These are phyloP conservation scores for Phylloporus sp. DNA, from an alignment of 768 basidiomycete genomes.

Conservation along the genomic window DNA sequence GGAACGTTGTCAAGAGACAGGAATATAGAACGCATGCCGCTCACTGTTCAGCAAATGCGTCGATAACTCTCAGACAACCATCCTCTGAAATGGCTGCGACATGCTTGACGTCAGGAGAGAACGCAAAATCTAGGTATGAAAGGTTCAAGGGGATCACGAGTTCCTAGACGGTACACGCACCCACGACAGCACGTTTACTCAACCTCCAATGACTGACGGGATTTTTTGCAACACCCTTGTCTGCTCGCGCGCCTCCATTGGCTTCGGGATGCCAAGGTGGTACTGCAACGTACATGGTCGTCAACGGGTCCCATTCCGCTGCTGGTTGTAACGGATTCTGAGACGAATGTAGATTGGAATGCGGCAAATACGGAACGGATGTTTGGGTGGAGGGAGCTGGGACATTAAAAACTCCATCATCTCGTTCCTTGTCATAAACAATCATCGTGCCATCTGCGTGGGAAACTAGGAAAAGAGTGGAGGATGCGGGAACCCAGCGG, in stretches of 20 bases:
- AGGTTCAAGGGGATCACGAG: constrained; percentile 1
- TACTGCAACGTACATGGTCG: constrained; percentile 73
- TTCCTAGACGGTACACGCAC: constrained; percentile 36
- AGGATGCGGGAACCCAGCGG: constrained; percentile 79
- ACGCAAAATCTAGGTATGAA: constrained; percentile 65
- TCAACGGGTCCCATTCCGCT: constrained; percentile 69
- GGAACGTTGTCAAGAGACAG: neutral
- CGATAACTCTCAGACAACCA: constrained; percentile 85
- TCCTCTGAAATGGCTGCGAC: constrained; percentile 91
- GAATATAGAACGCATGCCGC: constrained; percentile 20
- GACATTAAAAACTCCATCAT: constrained; percentile 72
- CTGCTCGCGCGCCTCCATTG: constrained; percentile 35
- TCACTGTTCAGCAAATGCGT: constrained; percentile 81
- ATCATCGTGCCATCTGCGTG: constrained; percentile 88
- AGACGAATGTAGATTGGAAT: constrained; percentile 26
- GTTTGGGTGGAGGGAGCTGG: constrained; percentile 42
- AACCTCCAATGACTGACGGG: constrained; percentile 90
- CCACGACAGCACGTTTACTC: constrained; percentile 64
- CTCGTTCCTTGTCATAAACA: constrained; percentile 87
- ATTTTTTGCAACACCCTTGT: constrained; percentile 74
- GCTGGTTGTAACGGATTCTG: constrained; percentile 21
- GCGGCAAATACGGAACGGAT: constrained; percentile 25
- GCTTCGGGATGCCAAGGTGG: constrained; percentile 80
- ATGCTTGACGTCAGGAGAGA: constrained; percentile 89
- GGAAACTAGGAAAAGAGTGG: constrained; percentile 78